Base-by-base conservation (phyloP, 805 yeast species). In the Starmerella vaccinii region DNA sequence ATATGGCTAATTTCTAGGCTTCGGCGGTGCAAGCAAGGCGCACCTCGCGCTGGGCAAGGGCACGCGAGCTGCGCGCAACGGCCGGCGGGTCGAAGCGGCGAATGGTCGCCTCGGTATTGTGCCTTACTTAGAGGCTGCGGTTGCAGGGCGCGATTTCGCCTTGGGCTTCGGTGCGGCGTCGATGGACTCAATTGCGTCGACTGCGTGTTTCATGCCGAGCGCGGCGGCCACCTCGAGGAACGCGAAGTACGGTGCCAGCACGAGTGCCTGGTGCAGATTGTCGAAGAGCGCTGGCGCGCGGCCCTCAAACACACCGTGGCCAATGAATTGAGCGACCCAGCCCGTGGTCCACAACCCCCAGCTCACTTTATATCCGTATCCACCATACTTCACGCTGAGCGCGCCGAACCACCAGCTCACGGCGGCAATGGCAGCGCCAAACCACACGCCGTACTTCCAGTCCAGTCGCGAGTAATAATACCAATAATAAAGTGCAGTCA, bases 191-290 rank as follows among this genome's bases (percentile, higher is more conserved):
- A 53, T 33, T 34, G 51, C 57, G 23, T 38, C 39, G 30, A 26
- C 16, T 7, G 57, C 57, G 42, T 49, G 49, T 16, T 6, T 72
- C 60, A 68, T 75, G 0, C 96, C 96, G n/a, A 80, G 58, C 50
- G 68, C 64, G 59, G 86, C 85, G 13, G 84, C 73, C 2, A 82
- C 61, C 64, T 92, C 97, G 64, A 81, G 85, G 13, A 81, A 69
- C 4, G 88, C 95, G 63, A 90, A 89, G 61, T 77, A 87, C 1
- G 97, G 97, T 0, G 97, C 97, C 55, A 89, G 70, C 0, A 90
- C 87, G 18, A 90, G 64, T 4, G 97, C 92, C 62, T 88, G 97
- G 5, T 81, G 68, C 41, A 87, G 69, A 62, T 82, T 89, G 60
- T 89, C 95, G 37, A 86, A 64, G 47, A 90, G 66, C 0, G 97